Evolutionary conservation across 495 filamentous ascomycete genomes (phyloP).

Genomic region (Penicillium simplicissimum): DNA sequence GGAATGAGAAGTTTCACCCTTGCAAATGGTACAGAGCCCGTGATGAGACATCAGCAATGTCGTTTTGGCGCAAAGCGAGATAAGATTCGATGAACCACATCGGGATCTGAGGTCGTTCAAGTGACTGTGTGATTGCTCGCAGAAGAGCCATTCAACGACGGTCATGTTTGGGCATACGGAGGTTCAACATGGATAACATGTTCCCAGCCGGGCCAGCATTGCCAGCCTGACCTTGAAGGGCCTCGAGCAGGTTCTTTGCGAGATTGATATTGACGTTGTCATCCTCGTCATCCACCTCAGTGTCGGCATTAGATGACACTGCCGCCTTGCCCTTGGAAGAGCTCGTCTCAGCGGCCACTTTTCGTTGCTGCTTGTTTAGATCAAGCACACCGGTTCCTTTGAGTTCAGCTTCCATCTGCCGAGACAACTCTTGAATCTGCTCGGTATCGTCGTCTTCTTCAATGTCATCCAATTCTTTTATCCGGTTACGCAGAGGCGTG

Average conservation of each 20-base stretch:
- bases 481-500: constrained; percentile 32
- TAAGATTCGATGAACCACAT: neutral
- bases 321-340: constrained; percentile 29
- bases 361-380: constrained; percentile 50
- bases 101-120: neutral
- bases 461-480: constrained; percentile 47
- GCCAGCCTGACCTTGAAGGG: constrained; percentile 85
- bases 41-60: neutral
- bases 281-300: constrained; percentile 40
- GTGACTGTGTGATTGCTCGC: neutral
- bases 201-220: constrained; percentile 84
- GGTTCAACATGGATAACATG: constrained; percentile 79
- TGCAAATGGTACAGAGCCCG: too few relatives aligned
- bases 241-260: constrained; percentile 87
- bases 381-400: constrained; percentile 72
- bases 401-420: constrained; percentile 80
- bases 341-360: constrained; percentile 16
- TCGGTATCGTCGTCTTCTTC: constrained; percentile 66
- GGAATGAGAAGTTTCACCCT: too few relatives aligned
- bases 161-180: constrained; percentile 78
- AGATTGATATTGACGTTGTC: constrained; percentile 83
- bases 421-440: constrained; percentile 70
- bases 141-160: constrained; percentile 16
- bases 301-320: constrained; percentile 10
- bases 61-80: neutral